These are phyloP conservation scores for Acanthamoeba divionensis DNA, from an alignment of 208 protist species.

Conservation along the genomic window DNA sequence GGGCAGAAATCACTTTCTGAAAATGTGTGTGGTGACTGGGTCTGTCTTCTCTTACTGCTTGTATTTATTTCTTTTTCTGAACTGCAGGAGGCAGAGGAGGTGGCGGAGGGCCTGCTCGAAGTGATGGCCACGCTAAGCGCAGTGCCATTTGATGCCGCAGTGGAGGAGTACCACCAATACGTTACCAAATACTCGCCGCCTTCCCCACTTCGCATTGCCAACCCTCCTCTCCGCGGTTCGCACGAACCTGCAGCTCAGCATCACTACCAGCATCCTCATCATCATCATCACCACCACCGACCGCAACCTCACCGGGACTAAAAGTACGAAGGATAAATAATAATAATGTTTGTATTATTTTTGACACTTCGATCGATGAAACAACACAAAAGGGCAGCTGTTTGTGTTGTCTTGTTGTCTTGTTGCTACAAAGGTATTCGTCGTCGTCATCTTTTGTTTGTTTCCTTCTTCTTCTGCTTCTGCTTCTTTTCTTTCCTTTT, in stretches of 20 bases:
- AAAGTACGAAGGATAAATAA: too few relatives aligned
- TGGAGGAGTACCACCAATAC: constrained; percentile 18
- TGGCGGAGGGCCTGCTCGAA: neutral
- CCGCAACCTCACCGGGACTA: too few relatives aligned
- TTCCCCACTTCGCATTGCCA: neutral
- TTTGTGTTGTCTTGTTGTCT: neutral
- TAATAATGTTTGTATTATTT: neutral
- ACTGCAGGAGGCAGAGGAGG: neutral
- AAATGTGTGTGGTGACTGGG: too few relatives aligned
- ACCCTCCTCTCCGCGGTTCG: too few relatives aligned
- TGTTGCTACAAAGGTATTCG: neutral
- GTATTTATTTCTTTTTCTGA: neutral
- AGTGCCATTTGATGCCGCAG: neutral
- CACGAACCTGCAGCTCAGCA: too few relatives aligned
- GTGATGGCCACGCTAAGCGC: neutral
- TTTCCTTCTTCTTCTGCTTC: too few relatives aligned
- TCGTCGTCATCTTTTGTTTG: too few relatives aligned
- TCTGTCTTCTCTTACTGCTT: too few relatives aligned
- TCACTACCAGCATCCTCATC: too few relatives aligned
- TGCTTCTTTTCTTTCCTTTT: too few relatives aligned
- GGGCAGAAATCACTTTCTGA: too few relatives aligned
- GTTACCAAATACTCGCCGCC: constrained; percentile 23
- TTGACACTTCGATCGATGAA: neutral
- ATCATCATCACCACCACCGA: too few relatives aligned
- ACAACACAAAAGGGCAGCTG: neutral